Percentiles rank a stretch among this genome's conserved stretches.
Evolutionary conservation across 2,329 filamentous ascomycete species (phyloP).

Genomic region (Colletotrichum cuscutae): DNA sequence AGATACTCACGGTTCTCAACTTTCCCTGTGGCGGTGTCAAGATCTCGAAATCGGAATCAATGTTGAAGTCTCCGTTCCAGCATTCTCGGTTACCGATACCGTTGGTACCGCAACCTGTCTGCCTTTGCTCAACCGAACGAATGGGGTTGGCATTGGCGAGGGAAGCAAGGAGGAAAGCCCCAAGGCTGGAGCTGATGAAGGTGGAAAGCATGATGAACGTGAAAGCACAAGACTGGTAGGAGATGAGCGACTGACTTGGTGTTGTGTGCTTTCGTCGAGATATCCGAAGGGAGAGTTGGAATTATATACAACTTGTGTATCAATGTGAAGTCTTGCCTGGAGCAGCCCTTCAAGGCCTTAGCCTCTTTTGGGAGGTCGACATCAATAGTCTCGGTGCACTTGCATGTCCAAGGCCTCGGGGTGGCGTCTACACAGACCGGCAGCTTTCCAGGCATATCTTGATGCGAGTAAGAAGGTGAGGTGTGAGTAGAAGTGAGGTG

Average conservation of each 20-base stretch:
- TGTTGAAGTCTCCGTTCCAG: slow-evolving; percentile 45
- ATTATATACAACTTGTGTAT: slow-evolving; percentile 31
- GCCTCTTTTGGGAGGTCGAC: slow-evolving; percentile 3
- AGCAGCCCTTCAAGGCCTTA: neutral
- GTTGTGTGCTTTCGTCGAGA: neutral
- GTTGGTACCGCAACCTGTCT: slow-evolving; percentile 41
- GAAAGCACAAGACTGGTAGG: neutral
- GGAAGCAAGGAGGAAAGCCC: slow-evolving; percentile 22
- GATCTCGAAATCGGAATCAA: slow-evolving; percentile 44
- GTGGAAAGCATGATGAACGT: slow-evolving; percentile 15
- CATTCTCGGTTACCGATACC: slow-evolving; percentile 43
- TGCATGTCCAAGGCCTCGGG: slow-evolving; percentile 15
- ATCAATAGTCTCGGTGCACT: slow-evolving; percentile 29
- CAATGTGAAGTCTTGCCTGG: neutral
- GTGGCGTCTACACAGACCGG: slow-evolving; percentile 8
- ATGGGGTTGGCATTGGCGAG: slow-evolving; percentile 22
- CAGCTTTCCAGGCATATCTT: slow-evolving; percentile 9
- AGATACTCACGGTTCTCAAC: slow-evolving; percentile 37
- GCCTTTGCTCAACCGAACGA: slow-evolving; percentile 5
- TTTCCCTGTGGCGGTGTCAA: slow-evolving; percentile 40
- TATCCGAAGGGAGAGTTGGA: neutral
- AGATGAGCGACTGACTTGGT: slow-evolving; percentile 28
- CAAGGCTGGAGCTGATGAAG: slow-evolving; percentile 13
- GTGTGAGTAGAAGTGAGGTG: slow-evolving; percentile 18
- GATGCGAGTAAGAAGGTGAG: slow-evolving; percentile 25